A percentile compares a stretch with the other conserved stretches of the same genome.
Evolutionary conservation across 495 filamentous ascomycete species (phyloP).

Genomic region (Amphirosellinia nigrospora): DNA sequence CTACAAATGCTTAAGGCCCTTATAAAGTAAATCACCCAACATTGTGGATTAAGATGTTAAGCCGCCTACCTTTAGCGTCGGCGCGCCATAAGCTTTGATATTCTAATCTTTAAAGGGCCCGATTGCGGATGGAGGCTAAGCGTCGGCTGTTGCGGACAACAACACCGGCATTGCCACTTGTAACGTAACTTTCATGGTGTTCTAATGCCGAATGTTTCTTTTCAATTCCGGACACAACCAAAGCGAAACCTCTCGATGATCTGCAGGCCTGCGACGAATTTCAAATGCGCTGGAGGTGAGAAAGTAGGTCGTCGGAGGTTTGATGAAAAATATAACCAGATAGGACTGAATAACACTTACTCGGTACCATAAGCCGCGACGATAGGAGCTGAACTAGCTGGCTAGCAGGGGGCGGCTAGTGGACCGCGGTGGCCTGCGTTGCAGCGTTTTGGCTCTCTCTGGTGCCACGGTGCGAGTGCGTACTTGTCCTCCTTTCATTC

Average conservation of each 20-base stretch:
- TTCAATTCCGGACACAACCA: not conserved
- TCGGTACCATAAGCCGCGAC: not conserved
- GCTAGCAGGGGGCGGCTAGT: constrained; percentile 11
- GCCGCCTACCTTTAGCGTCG: too few species aligned
- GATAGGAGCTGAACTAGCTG: constrained; percentile 7
- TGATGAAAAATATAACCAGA: constrained; percentile 25
- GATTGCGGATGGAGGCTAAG: constrained; percentile 1
- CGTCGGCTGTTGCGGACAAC: not conserved
- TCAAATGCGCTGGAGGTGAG: not conserved
- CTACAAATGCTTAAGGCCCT: too few species aligned
- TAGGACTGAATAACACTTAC: not conserved
- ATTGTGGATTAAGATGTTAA: too few species aligned
- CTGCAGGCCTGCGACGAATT: constrained; percentile 9
- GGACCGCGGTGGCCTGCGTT: constrained; percentile 1
- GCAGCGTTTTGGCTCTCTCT: not conserved
- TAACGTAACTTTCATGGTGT: constrained; percentile 23
- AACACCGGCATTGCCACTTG: constrained; percentile 23
- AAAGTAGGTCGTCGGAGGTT: not conserved
- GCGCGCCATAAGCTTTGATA: too few species aligned
- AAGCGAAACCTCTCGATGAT: not conserved
- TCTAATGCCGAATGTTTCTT: not conserved
- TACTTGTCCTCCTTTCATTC: not conserved
- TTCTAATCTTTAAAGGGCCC: too few species aligned
- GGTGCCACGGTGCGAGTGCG: not conserved
- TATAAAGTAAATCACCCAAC: too few species aligned